Conservation (phyloP, 2,329 filamentous ascomycete species). For the Aureobasidium sp. region DNA sequence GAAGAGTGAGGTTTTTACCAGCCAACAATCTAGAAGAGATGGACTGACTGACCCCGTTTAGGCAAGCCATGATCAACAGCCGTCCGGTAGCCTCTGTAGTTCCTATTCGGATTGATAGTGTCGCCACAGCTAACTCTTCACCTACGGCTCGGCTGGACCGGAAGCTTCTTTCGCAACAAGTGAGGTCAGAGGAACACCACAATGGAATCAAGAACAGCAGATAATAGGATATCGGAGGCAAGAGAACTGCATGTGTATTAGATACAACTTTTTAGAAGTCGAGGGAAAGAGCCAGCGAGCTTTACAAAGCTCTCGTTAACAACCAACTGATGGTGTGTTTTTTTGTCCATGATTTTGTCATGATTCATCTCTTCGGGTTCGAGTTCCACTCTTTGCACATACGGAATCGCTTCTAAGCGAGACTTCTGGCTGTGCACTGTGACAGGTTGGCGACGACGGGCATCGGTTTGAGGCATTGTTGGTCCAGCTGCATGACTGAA, state of each 20-base stretch:
- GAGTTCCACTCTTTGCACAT: neutral
- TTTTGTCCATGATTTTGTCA: neutral
- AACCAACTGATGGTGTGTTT: neutral
- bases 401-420: neutral
- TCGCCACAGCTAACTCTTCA: neutral
- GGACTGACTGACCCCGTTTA: neutral
- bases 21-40: neutral
- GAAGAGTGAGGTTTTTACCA: neutral
- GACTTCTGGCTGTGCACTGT: neutral
- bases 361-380: neutral
- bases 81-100: neutral
- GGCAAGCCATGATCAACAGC: neutral
- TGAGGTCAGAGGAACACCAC: neutral
- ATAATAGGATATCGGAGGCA: neutral
- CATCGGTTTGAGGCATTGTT: neutral
- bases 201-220: neutral
- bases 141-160: neutral
- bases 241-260: neutral
- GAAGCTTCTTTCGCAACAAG: neutral
- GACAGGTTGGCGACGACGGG: neutral
- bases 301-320: neutral
- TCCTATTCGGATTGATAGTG: neutral
- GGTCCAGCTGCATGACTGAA: neutral
- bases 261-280: neutral
- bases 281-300: neutral